Percentiles rank a stretch among this genome's conserved stretches.
These are phyloP conservation scores for Ettlia oleoabundans DNA, from an alignment of 139 green algal species.

Conservation along the genomic window DNA sequence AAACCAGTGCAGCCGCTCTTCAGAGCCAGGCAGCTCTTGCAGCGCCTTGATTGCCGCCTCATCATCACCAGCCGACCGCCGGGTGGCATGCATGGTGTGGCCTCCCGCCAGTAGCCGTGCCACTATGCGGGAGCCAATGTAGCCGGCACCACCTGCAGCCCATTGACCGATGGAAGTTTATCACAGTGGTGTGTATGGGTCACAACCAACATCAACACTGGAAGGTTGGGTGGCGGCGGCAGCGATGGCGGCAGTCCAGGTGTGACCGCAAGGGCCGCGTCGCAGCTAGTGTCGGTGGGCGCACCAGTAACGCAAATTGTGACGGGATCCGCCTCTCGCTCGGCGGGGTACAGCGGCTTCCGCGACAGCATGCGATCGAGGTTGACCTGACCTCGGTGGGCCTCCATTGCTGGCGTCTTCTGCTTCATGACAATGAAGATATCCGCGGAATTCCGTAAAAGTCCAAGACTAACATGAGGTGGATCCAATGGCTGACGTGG, in stretches of 20 bases:
- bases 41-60: conserved; percentile 27
- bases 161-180: neutral
- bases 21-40: conserved; percentile 51
- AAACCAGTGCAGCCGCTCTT: conserved; percentile 37
- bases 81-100: conserved; percentile 60
- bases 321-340: neutral
- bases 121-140: conserved; percentile 55
- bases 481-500: neutral
- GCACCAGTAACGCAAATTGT: conserved; percentile 24
- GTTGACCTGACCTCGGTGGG: neutral
- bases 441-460: too few species aligned
- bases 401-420: too few species aligned
- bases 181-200: neutral
- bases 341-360: conserved; percentile 4
- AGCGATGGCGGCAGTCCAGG: neutral
- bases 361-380: conserved; percentile 20
- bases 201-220: neutral
- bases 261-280: too few species aligned
- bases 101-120: conserved; percentile 57
- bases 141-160: conserved; percentile 40
- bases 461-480: too few species aligned
- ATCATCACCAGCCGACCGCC: conserved; percentile 31
- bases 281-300: too few species aligned
- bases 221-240: neutral
- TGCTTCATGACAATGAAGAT: too few species aligned